phyloP scores from a whole-genome alignment of 2,329 filamentous ascomycete species.

The Microascus cirrosus region DNA sequence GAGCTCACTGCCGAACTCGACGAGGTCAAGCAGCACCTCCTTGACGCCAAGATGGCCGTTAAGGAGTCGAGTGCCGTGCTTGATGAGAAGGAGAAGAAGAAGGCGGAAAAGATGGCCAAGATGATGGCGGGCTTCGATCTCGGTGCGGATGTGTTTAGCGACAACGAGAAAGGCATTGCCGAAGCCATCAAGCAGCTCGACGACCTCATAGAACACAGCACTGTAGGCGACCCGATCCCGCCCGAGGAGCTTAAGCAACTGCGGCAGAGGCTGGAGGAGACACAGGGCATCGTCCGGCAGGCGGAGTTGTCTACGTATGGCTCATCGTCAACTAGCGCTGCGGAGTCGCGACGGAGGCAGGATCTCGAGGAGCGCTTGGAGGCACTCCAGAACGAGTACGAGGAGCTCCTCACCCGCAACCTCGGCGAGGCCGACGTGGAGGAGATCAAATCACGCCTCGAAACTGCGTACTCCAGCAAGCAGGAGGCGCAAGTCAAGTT shows the following conservation, averaged over 20 bases:
- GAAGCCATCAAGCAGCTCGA: conserved; percentile 79
- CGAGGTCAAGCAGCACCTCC: conserved; percentile 88
- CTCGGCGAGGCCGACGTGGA: conserved; percentile 69
- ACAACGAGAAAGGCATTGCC: conserved; percentile 78
- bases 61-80: conserved; percentile 83
- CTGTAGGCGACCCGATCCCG: conserved; percentile 66
- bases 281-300: conserved; percentile 85
- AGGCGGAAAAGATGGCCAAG: conserved; percentile 98
- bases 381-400: conserved; percentile 70
- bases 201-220: conserved; percentile 62
- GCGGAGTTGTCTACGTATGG: conserved; percentile 79
- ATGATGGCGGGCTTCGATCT: conserved; percentile 99
- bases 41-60: conserved; percentile 92
- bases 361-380: conserved; percentile 70
- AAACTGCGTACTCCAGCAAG: conserved; percentile 65
- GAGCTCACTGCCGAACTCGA: conserved; percentile 89
- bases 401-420: conserved; percentile 69
- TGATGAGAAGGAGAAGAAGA: conserved; percentile 97
- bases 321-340: conserved; percentile 49
- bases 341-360: conserved; percentile 55
- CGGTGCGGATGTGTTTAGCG: conserved; percentile 83
- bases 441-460: conserved; percentile 71
- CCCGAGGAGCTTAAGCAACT: conserved; percentile 73
- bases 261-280: conserved; percentile 70
- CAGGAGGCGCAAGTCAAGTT: conserved; percentile 64